Conservation (phyloP, 306 rosid genomes). For the Benincasa hispida region DNA sequence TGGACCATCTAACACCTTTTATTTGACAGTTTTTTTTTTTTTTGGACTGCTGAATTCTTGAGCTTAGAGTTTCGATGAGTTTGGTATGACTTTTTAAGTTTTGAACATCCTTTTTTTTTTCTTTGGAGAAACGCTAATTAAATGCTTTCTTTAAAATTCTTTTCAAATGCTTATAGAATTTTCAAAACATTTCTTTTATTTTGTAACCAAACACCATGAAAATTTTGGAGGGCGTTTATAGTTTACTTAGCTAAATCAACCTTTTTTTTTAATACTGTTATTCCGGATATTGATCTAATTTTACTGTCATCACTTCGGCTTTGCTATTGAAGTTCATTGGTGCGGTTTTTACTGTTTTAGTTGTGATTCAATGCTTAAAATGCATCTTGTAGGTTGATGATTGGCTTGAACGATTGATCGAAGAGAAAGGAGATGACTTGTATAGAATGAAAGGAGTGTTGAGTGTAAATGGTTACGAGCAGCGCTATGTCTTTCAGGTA, state of each 20-base stretch:
- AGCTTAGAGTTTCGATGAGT: background rate
- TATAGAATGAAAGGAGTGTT: slow-evolving; percentile 90
- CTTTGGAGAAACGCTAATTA: background rate
- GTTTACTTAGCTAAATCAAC: background rate
- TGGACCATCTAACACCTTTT: background rate
- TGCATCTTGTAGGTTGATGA: slow-evolving; percentile 42
- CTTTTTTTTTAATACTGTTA: background rate
- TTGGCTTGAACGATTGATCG: slow-evolving; percentile 83
- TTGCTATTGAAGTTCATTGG: background rate
- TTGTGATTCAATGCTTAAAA: background rate
- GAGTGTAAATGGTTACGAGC: slow-evolving; percentile 53
- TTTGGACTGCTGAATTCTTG: background rate
- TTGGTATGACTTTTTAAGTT: background rate
- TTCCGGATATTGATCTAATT: background rate
- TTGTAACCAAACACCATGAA: background rate
- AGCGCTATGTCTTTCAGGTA: slow-evolving; percentile 81
- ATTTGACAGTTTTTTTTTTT: background rate
- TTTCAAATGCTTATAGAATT: background rate
- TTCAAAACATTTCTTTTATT: background rate
- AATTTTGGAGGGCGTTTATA: background rate
- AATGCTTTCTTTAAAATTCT: background rate
- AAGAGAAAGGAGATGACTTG: slow-evolving; percentile 87
- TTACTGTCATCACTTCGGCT: background rate
- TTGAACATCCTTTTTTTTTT: too few relatives aligned
- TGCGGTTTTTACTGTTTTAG: background rate